Evolutionary conservation across 306 rosid genomes (phyloP), one percentile per base, ranked within the genome.

Genomic region (Betula pendula): DNA sequence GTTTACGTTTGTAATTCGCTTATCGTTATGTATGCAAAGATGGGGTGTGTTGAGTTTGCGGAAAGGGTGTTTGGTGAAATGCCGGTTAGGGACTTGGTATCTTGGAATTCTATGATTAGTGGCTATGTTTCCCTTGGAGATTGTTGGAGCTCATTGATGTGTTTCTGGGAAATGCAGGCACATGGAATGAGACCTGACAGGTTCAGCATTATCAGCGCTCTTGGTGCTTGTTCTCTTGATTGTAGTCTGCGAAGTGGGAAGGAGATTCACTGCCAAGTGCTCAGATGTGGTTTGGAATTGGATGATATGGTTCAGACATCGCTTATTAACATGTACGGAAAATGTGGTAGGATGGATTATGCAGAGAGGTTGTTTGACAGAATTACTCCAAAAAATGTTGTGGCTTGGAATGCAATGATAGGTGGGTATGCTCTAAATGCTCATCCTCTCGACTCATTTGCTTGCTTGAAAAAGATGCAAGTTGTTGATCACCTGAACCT

Each of bases 321-420:
- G 1, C 83, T 88, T 73, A 79, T 88, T 35, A 81, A 88, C 79
- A 82, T 84, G 88, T 90, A 90, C 70, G 75, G 81, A 47, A 90
- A 82, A 77, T 84, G 88, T 58, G 74, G 84, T 27, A 77, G 69
- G 55, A 60, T 90, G 59, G 78, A 83, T 53, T 75, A 82, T 73
- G 82, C 87, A 0, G 90, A 84, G 84, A 80, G 84, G 65, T 71
- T 84, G 82, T 86, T 90, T 52, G 71, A 73, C 58, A 72, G 67
- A 74, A 75, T 88, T 29, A 62, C 78, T 72, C 42, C n/a, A 2
- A 84, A 63, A 77, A 86, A 73, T 73, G 43, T 82, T 65, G 88
- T 81, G 77, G 87, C 79, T 77, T 90, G 94, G 92, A 90, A 88
- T 69, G 88, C 84, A 35, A 86, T 90, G 86, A 84, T 90, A 20